Evolutionary conservation across 2,329 filamentous ascomycete species (phyloP).

Genomic region (Sporothrix brasiliensis): DNA sequence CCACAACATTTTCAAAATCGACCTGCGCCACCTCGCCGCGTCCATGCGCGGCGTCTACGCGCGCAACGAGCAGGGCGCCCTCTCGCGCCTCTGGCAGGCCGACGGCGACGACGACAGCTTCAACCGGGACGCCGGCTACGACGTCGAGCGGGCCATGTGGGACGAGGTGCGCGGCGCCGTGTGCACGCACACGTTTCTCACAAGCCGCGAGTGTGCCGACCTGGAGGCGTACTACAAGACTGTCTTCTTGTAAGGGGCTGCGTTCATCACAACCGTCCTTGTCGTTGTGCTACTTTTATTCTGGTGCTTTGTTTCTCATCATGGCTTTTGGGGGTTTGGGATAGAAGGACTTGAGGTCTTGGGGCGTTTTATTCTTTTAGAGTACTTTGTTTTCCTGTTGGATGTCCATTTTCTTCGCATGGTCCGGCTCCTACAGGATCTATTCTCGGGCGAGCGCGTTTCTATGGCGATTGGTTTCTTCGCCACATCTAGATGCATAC

Average conservation of each 20-base stretch:
- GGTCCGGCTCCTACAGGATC: background rate
- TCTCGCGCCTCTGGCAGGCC: slow-evolving; percentile 41
- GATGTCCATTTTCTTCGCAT: background rate
- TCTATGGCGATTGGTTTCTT: background rate
- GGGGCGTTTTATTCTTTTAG: background rate
- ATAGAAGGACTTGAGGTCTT: background rate
- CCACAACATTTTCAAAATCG: slow-evolving; percentile 46
- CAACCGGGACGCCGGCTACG: slow-evolving; percentile 39
- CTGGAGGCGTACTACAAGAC: slow-evolving; percentile 41
- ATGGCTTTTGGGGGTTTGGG: background rate
- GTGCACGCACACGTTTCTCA: slow-evolving; percentile 38
- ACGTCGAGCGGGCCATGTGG: slow-evolving; percentile 44
- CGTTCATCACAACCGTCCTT: too few species aligned
- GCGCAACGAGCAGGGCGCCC: slow-evolving; percentile 37
- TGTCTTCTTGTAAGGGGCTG: slow-evolving; percentile 26
- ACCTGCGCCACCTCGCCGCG: slow-evolving; percentile 40
- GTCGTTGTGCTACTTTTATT: background rate
- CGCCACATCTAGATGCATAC: background rate
- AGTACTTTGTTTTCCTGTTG: background rate
- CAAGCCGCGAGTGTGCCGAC: slow-evolving; percentile 41
- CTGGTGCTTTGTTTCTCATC: too few species aligned
- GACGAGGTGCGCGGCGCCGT: slow-evolving; percentile 41
- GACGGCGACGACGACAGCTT: slow-evolving; percentile 38
- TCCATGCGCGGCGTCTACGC: slow-evolving; percentile 35
- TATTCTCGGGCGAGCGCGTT: background rate